These are phyloP conservation scores for Dactylellina cionopaga DNA, from an alignment of 2,329 filamentous ascomycete genomes.

Conservation along the genomic window DNA sequence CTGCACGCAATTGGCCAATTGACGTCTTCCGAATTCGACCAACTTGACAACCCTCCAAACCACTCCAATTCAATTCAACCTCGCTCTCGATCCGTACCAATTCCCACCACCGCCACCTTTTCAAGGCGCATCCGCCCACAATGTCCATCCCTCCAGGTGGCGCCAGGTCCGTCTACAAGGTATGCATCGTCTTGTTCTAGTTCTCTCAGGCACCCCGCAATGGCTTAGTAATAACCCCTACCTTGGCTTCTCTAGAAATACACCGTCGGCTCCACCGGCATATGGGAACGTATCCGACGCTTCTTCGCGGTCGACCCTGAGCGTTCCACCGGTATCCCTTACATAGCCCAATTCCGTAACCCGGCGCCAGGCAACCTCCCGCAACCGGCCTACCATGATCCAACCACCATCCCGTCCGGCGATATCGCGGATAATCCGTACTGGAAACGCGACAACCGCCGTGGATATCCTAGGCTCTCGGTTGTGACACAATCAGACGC, in stretches of 20 bases:
- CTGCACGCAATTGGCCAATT: constrained; percentile 17
- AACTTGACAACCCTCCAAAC: constrained; percentile 11
- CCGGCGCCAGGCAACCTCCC: constrained; percentile 80
- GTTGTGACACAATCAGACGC: constrained; percentile 85
- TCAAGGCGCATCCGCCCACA: constrained; percentile 44
- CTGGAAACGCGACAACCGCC: constrained; percentile 91
- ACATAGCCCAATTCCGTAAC: constrained; percentile 92
- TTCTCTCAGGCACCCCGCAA: constrained; percentile 40
- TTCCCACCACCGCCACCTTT: constrained; percentile 27
- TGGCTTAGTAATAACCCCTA: constrained; percentile 58
- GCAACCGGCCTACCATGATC: constrained; percentile 79
- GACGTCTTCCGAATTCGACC: constrained; percentile 28
- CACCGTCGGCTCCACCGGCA: constrained; percentile 85
- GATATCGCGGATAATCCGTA: constrained; percentile 93
- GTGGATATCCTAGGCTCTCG: constrained; percentile 82
- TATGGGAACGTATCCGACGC: constrained; percentile 86
- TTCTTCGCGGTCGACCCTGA: constrained; percentile 82
- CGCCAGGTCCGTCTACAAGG: constrained; percentile 70
- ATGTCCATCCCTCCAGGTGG: constrained; percentile 60
- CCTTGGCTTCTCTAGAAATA: constrained; percentile 77
- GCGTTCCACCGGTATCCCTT: constrained; percentile 88
- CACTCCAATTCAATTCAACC: neutral
- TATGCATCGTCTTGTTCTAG: constrained; percentile 59
- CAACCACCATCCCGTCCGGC: constrained; percentile 81
- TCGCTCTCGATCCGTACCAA: neutral